Percentiles rank a stretch among this genome's conserved stretches.
Evolutionary conservation across 148 eudicot species (phyloP).

Genomic region (Talinum fruticosum): DNA sequence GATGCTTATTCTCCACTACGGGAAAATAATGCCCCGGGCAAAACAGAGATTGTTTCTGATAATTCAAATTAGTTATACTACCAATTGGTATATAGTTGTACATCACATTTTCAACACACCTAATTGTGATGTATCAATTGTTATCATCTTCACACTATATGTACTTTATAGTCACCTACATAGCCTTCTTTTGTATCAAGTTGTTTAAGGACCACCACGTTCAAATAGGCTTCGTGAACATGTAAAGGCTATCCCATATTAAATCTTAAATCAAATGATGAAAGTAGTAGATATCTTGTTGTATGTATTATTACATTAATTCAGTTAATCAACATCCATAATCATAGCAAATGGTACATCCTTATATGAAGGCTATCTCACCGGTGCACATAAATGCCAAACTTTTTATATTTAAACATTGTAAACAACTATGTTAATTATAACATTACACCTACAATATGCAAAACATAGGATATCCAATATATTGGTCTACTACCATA

Average conservation of each 20-base stretch:
- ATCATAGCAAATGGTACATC: background rate
- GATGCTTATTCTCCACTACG: too few relatives aligned
- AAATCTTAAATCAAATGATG: conserved; percentile 34
- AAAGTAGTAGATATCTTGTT: conserved; percentile 33
- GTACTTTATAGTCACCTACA: conserved; percentile 30
- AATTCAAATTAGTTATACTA: background rate
- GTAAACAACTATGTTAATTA: too few relatives aligned
- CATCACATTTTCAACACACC: conserved; percentile 36
- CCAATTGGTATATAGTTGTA: background rate
- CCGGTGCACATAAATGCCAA: conserved; percentile 38
- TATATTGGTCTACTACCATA: too few relatives aligned
- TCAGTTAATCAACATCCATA: background rate
- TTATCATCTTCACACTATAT: conserved; percentile 36
- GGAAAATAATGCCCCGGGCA: background rate
- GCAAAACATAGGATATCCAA: too few relatives aligned
- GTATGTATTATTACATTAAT: background rate
- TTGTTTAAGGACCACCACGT: conserved; percentile 31
- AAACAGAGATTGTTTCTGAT: background rate
- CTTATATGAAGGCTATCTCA: background rate
- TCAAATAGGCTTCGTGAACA: conserved; percentile 28
- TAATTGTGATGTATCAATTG: conserved; percentile 33
- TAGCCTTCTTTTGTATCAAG: conserved; percentile 26
- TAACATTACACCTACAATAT: too few relatives aligned
- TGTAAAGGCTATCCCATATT: conserved; percentile 30
- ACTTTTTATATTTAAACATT: too few relatives aligned